phyloP scores from a whole-genome alignment of 139 green algal species.

The Haematococcus sp. region DNA sequence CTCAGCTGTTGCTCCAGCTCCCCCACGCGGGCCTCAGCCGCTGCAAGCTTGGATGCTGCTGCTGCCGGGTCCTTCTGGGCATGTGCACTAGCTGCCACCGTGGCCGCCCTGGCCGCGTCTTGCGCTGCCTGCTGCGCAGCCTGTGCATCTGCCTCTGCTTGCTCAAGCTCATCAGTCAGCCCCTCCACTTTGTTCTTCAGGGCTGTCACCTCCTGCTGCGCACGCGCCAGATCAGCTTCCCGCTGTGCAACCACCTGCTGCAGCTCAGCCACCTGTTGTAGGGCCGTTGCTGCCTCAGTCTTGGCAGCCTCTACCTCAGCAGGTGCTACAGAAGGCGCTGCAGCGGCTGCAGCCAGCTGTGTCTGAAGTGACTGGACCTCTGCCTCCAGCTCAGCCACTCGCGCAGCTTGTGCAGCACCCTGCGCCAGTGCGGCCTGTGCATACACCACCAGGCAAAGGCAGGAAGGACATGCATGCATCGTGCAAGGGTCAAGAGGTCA shows the following conservation, averaged over 20 bases:
- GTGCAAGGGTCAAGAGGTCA: too few relatives aligned
- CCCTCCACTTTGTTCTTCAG: too few relatives aligned
- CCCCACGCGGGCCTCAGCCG: background rate
- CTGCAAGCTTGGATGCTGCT: background rate
- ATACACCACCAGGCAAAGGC: too few relatives aligned
- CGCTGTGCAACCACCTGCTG: background rate
- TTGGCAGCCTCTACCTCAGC: background rate
- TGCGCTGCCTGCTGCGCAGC: too few relatives aligned
- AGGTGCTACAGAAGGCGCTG: slow-evolving; percentile 4
- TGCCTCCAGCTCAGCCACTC: background rate
- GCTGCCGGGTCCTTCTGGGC: background rate
- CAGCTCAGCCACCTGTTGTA: background rate
- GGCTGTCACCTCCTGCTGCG: background rate
- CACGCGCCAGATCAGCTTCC: background rate
- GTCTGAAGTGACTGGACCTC: background rate
- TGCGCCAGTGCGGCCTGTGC: too few relatives aligned
- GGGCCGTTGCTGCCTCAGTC: background rate
- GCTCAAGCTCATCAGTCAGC: too few relatives aligned
- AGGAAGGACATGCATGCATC: too few relatives aligned
- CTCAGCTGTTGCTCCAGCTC: too few relatives aligned
- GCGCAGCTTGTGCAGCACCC: too few relatives aligned
- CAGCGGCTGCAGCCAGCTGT: slow-evolving; percentile 14
- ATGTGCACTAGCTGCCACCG: too few relatives aligned
- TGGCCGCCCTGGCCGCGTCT: too few relatives aligned
- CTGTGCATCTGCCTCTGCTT: too few relatives aligned